Base-by-base conservation (phyloP, 495 filamentous ascomycete species). In the Apiosordaria backusii region DNA sequence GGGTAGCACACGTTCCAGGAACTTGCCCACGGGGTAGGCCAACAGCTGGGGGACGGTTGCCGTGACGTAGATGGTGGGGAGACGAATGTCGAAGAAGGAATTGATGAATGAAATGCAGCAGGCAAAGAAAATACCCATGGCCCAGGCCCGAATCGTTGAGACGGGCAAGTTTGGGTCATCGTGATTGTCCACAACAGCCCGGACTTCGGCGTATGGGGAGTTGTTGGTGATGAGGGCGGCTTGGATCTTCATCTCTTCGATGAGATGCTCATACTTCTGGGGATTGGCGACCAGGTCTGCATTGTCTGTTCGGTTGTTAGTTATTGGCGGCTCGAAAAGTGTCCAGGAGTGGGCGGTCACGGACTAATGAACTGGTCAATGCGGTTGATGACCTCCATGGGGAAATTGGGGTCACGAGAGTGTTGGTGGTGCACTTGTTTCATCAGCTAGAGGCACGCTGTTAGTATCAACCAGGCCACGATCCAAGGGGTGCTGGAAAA, bases 131-230 rank as follows among this genome's bases (percentile, higher is more conserved):
- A 79, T 66, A 19, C 79, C 78, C 19, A 81, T 79, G 6, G 57
- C 65, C 79, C 78, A 80, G 3, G 74, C 71, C 1, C 79, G 78
- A 61, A 81, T 73, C 18, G 79, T 80, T 4, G 75, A 77, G 10
- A 68, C 72, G 4, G 79, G 79, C 16, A 72, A 65, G 10, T 63
- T 68, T 7, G 75, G 72, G 27, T 81, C 77, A 61, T 81, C 81
- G n/a, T 78, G 76, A 63, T 81, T 81, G 57, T 79, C 77, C 19
- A 83, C 81, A 26, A 82, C 80, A 16, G 81, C 76, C 18, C 82
- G 81, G 13, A 84, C 82, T 65, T 83, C 81, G 40, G 79, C 74
- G 54, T 83, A 84, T 0, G 82, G 81, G 0, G 72, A 76, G 64
- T 81, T 79, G 70, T 75, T 77, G 64, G 70, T 75, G 62, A 81